Evolutionary conservation across 192 early-diverging fungal genomes (phyloP).

Genomic region (Coemansia sp.): DNA sequence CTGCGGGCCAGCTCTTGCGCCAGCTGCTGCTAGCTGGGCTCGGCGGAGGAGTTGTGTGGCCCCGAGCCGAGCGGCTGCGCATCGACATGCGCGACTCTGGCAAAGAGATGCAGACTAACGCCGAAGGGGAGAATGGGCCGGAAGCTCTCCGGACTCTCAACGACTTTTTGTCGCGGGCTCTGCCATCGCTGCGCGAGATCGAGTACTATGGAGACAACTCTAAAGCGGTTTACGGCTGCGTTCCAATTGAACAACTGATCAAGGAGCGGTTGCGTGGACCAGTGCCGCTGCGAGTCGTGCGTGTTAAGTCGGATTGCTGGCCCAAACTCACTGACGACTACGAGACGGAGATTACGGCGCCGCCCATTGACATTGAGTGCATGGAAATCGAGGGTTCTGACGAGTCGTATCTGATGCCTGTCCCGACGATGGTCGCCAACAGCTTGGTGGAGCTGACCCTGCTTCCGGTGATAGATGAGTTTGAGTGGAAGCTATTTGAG

Average conservation of each 20-base stretch:
- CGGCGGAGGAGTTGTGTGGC: too few species aligned
- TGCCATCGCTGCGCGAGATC: slow-evolving; percentile 16
- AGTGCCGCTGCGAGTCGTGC: too few species aligned
- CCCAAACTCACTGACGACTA: not conserved
- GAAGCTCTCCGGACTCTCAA: not conserved
- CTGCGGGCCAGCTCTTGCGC: too few species aligned
- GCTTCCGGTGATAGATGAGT: not conserved
- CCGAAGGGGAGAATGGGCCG: not conserved
- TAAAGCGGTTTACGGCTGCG: not conserved
- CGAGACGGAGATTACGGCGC: not conserved
- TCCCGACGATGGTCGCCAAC: not conserved
- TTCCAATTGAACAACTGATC: slow-evolving; percentile 5
- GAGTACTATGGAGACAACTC: not conserved
- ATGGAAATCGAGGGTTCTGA: not conserved
- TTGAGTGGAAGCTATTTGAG: not conserved
- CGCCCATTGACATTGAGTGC: not conserved
- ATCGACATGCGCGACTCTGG: not conserved
- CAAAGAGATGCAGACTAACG: not conserved
- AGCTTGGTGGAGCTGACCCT: slow-evolving; percentile 12
- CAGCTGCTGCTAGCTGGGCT: too few species aligned
- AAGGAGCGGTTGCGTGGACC: slow-evolving; percentile 9
- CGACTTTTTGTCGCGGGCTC: not conserved
- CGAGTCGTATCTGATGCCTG: not conserved
- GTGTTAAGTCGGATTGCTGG: not conserved
- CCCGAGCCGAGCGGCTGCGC: too few species aligned